Percentiles rank a stretch among this genome's conserved stretches.
Conservation (phyloP, 805 yeast genomes). For the Metschnikowia cerradonensis region DNA sequence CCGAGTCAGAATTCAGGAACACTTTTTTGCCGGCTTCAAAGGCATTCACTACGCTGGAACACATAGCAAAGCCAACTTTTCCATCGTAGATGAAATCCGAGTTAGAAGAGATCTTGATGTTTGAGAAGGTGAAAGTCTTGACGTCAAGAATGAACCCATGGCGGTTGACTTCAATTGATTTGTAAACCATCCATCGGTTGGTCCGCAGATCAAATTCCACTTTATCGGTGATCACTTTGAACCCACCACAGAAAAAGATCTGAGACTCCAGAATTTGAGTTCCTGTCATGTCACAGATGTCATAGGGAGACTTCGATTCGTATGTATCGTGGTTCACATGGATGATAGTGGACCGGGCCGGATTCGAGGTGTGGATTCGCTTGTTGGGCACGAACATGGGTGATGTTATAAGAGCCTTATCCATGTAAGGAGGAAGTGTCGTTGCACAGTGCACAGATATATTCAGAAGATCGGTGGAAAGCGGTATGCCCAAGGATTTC, state of each 20-base stretch:
- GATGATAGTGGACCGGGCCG: slow-evolving; percentile 28
- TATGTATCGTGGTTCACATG: slow-evolving; percentile 22
- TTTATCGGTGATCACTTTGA: slow-evolving; percentile 34
- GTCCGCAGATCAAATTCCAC: slow-evolving; percentile 20
- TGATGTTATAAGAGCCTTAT: slow-evolving; percentile 32
- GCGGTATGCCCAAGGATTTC: slow-evolving; percentile 31
- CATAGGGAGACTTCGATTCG: slow-evolving; percentile 45
- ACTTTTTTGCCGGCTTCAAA: neutral
- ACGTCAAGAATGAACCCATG: slow-evolving; percentile 59
- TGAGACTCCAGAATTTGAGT: slow-evolving; percentile 53
- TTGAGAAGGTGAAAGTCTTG: slow-evolving; percentile 44
- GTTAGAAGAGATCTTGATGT: slow-evolving; percentile 28
- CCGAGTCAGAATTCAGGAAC: neutral
- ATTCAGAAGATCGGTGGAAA: slow-evolving; percentile 22
- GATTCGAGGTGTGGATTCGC: slow-evolving; percentile 27
- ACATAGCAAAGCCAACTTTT: slow-evolving; percentile 31
- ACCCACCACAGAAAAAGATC: slow-evolving; percentile 68
- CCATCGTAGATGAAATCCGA: slow-evolving; percentile 21
- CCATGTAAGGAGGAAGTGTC: slow-evolving; percentile 39
- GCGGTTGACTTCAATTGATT: slow-evolving; percentile 46
- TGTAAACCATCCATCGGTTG: slow-evolving; percentile 37
- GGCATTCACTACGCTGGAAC: slow-evolving; percentile 6
- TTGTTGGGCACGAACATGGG: slow-evolving; percentile 41
- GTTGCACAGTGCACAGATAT: slow-evolving; percentile 37
- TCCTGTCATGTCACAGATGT: slow-evolving; percentile 46